These are phyloP conservation scores for Gastroboletus turbinatus DNA, from an alignment of 1,284 basidiomycete species.

Conservation along the genomic window DNA sequence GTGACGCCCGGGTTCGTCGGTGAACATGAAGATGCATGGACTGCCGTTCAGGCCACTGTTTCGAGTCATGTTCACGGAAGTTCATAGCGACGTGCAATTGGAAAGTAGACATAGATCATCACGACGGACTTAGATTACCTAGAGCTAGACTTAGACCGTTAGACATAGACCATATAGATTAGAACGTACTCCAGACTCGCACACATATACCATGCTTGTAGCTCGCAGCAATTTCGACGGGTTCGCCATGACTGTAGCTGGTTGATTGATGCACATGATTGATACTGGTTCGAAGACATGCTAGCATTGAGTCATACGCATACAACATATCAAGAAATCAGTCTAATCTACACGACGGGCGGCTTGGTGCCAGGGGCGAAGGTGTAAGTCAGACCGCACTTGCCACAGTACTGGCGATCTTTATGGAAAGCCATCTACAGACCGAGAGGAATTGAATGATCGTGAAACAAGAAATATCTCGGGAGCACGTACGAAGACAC, in stretches of 20 bases:
- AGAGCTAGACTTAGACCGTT: neutral
- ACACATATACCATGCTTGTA: neutral
- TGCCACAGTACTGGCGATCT: constrained; percentile 95
- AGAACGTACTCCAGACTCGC: neutral
- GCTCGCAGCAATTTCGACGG: neutral
- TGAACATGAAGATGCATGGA: constrained; percentile 25
- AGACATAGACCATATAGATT: neutral
- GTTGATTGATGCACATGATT: neutral
- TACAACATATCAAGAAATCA: constrained; percentile 9
- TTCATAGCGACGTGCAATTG: neutral
- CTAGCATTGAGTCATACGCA: constrained; percentile 13
- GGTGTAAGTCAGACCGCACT: constrained; percentile 89
- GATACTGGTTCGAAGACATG: neutral
- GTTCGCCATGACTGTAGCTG: neutral
- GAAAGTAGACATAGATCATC: neutral
- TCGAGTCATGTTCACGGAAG: neutral
- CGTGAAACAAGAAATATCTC: neutral
- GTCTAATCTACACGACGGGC: constrained; percentile 52
- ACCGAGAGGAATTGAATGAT: neutral
- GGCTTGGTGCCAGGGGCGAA: constrained; percentile 81
- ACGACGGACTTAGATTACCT: constrained; percentile 5
- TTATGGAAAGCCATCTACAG: constrained; percentile 89
- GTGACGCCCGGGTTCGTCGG: constrained; percentile 19
- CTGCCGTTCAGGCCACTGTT: constrained; percentile 10
- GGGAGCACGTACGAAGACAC: constrained; percentile 79